Evolutionary conservation across 2,329 filamentous ascomycete species (phyloP).

Genomic region (Aspergillus hiratsukae): DNA sequence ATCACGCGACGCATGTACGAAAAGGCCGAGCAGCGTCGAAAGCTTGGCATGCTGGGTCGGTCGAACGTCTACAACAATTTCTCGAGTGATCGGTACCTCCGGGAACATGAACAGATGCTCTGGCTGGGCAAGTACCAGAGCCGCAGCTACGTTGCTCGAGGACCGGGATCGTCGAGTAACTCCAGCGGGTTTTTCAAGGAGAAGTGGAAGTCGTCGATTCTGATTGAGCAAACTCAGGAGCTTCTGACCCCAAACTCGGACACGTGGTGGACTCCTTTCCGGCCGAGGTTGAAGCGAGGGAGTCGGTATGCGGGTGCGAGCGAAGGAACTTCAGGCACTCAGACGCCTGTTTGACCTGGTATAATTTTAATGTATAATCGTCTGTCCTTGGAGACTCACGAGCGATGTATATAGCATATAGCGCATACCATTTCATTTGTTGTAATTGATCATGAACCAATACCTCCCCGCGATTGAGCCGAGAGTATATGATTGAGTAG

Average conservation of each 20-base stretch:
- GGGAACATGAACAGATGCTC: conserved; percentile 60
- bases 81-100: conserved; percentile 55
- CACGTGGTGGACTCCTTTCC: not conserved
- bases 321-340: not conserved
- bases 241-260: not conserved
- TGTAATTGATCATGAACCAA: too few relatives aligned
- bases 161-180: conserved; percentile 1
- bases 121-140: conserved; percentile 42
- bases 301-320: not conserved
- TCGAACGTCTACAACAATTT: conserved; percentile 57
- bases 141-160: conserved; percentile 11
- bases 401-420: not conserved
- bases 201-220: not conserved
- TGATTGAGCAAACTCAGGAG: not conserved
- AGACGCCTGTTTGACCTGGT: not conserved
- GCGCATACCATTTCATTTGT: not conserved
- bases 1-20: conserved; percentile 59
- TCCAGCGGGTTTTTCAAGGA: conserved; percentile 4
- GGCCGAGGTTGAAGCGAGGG: not conserved
- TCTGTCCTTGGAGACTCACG: too few relatives aligned
- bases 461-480: too few relatives aligned
- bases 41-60: conserved; percentile 56
- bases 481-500: too few relatives aligned
- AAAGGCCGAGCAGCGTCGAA: conserved; percentile 52
- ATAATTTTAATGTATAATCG: not conserved